These are phyloP conservation scores for Leishmania guyanensis DNA, from an alignment of 208 protist genomes.

Conservation along the genomic window DNA sequence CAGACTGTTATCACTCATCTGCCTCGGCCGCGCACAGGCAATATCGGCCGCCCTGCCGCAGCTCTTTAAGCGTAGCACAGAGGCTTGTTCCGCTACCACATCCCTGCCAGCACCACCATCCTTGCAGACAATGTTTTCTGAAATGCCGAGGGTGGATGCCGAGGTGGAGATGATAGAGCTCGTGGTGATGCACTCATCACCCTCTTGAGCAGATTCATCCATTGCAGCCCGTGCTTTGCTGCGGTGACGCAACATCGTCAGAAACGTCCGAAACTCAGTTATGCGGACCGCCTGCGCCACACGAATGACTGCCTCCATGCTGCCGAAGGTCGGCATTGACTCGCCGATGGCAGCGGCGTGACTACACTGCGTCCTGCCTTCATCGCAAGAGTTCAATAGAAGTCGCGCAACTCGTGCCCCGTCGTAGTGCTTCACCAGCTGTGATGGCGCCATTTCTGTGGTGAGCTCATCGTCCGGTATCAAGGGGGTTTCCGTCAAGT, in stretches of 20 bases:
- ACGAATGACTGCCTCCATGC: slow-evolving; percentile 14
- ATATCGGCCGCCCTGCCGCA: neutral
- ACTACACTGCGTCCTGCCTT: neutral
- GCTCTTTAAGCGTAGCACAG: neutral
- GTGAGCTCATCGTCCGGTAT: neutral
- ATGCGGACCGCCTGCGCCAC: slow-evolving; percentile 39
- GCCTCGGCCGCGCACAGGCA: neutral
- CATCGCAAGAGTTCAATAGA: slow-evolving; percentile 12
- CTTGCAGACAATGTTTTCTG: neutral
- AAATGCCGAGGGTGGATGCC: neutral
- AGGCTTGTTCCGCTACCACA: neutral
- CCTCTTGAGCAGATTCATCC: neutral
- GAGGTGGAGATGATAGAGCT: neutral
- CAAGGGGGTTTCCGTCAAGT: neutral
- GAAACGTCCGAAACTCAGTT: slow-evolving; percentile 34
- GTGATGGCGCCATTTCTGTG: neutral
- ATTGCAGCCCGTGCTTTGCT: slow-evolving; percentile 8
- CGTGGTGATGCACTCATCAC: neutral
- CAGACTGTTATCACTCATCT: neutral
- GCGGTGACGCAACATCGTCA: slow-evolving; percentile 18
- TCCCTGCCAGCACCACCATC: neutral
- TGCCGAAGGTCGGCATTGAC: too few species aligned
- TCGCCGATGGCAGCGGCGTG: neutral
- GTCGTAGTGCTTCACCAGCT: slow-evolving; percentile 35
- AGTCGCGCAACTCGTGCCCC: slow-evolving; percentile 30